Percentiles rank a stretch among this genome's conserved stretches.
Evolutionary conservation across 1,284 basidiomycete genomes (phyloP).

Genomic region (Trichosporon coremiiforme): DNA sequence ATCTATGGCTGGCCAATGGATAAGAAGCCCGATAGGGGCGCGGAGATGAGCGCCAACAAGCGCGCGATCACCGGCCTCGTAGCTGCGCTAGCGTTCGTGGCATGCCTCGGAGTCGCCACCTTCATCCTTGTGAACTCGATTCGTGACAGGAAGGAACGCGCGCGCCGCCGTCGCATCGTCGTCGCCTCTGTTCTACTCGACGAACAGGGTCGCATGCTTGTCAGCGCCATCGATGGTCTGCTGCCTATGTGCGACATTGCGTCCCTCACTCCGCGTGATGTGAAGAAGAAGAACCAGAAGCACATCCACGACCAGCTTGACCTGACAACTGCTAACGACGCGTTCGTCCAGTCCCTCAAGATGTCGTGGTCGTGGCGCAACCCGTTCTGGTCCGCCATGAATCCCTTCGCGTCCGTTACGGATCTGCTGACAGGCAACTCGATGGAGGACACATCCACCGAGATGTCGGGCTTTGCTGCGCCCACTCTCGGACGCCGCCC

Average conservation of each 20-base stretch:
- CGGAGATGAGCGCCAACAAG: conserved; percentile 46
- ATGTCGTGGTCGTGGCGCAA: conserved; percentile 57
- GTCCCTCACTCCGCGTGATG: conserved; percentile 38
- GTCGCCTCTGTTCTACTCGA: conserved; percentile 57
- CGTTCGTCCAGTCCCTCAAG: conserved; percentile 57
- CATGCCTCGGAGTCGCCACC: conserved; percentile 53
- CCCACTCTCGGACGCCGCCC: conserved; percentile 18
- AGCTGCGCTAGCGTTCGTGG: conserved; percentile 55
- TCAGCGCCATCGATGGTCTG: conserved; percentile 57
- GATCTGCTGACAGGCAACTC: conserved; percentile 13
- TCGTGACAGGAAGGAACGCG: conserved; percentile 49
- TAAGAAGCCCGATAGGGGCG: conserved; percentile 31
- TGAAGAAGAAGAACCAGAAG: conserved; percentile 18
- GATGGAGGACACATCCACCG: conserved; percentile 2
- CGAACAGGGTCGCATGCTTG: conserved; percentile 54
- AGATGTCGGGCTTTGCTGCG: conserved; percentile 3
- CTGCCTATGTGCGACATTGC: conserved; percentile 58
- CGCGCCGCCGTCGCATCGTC: conserved; percentile 56
- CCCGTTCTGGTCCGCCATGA: conserved; percentile 36
- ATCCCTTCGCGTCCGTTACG: conserved; percentile 29
- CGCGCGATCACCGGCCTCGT: conserved; percentile 56
- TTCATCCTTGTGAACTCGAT: conserved; percentile 54
- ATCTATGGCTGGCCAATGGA: conserved; percentile 48
- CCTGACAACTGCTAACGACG: conserved; percentile 55
- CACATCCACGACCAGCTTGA: conserved; percentile 38